Evolutionary conservation across 352 stramenopile genomes (phyloP).

Genomic region (Globisporangium heterothallicum): DNA sequence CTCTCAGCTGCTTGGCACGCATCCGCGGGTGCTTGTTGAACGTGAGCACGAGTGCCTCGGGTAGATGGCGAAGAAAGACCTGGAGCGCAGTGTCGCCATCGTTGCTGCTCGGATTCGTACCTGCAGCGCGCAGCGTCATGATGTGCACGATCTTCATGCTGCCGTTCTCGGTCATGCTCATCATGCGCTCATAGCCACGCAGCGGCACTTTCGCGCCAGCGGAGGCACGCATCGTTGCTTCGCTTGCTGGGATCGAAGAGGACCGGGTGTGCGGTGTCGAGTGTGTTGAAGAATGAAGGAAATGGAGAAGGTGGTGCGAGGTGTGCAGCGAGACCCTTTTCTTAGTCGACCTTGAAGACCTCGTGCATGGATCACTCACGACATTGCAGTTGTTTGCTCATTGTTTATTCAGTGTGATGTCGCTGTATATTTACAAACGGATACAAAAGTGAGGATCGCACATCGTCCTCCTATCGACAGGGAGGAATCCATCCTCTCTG

Average conservation of each 20-base stretch:
- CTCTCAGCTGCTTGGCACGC: background rate
- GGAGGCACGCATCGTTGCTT: background rate
- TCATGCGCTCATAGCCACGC: background rate
- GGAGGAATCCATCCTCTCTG: too few species aligned
- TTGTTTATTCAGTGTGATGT: too few species aligned
- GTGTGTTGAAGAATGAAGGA: background rate
- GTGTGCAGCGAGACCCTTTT: too few species aligned
- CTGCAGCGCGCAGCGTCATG: background rate
- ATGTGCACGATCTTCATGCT: background rate
- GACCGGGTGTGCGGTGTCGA: too few species aligned
- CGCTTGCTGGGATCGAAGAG: background rate
- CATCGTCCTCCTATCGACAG: too few species aligned
- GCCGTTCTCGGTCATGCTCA: background rate
- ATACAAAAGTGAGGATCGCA: too few species aligned
- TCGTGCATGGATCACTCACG: background rate
- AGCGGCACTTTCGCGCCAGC: background rate
- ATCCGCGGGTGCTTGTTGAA: constrained; percentile 2
- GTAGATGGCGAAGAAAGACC: too few species aligned
- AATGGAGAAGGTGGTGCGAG: too few species aligned
- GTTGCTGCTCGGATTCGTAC: too few species aligned
- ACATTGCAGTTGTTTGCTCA: background rate
- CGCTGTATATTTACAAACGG: too few species aligned
- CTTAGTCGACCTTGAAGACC: background rate
- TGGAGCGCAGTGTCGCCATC: too few species aligned
- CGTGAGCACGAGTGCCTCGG: background rate